Percentiles rank a stretch among this genome's conserved stretches.
Evolutionary conservation across 352 stramenopile species (phyloP).

Genomic region (Chrysophaeum taylorii): DNA sequence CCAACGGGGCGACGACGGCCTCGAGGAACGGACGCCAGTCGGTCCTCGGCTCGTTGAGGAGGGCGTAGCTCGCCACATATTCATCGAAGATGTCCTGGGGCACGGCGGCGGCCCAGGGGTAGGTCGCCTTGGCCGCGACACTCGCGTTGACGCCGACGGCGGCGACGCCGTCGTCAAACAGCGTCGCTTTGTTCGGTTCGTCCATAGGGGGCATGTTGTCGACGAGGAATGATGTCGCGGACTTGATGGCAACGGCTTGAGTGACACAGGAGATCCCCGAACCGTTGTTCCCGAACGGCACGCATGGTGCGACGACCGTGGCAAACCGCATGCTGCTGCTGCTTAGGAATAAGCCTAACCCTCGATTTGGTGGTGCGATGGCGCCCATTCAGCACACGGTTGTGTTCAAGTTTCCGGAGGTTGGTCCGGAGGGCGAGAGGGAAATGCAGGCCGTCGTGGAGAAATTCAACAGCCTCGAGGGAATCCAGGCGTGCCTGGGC

Average conservation of each 20-base stretch:
- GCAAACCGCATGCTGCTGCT: too few species aligned
- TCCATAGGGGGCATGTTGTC: background rate
- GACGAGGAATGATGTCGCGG: too few species aligned
- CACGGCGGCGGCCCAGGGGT: conserved; percentile 40
- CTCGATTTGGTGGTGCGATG: too few species aligned
- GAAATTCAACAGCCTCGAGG: background rate
- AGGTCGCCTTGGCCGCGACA: conserved; percentile 36
- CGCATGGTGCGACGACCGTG: too few species aligned
- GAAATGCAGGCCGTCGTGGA: background rate
- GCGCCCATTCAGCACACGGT: conserved; percentile 6
- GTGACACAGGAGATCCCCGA: too few species aligned
- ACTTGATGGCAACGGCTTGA: too few species aligned
- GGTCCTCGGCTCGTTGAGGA: conserved; percentile 46
- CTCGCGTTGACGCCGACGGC: conserved; percentile 23
- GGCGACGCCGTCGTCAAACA: conserved; percentile 14
- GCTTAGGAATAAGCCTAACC: too few species aligned
- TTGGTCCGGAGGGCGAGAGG: background rate
- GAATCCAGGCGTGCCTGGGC: background rate
- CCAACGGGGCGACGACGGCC: background rate
- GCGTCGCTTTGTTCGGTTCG: background rate
- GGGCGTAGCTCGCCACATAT: conserved; percentile 48
- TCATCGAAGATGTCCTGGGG: conserved; percentile 43
- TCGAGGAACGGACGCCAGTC: conserved; percentile 43
- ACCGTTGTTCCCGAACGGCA: too few species aligned
- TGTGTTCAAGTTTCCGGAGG: background rate